Evolutionary conservation across 108 stramenopile species (phyloP), one percentile per base, ranked within the genome.

Genomic region (Bacterosira constricta): DNA sequence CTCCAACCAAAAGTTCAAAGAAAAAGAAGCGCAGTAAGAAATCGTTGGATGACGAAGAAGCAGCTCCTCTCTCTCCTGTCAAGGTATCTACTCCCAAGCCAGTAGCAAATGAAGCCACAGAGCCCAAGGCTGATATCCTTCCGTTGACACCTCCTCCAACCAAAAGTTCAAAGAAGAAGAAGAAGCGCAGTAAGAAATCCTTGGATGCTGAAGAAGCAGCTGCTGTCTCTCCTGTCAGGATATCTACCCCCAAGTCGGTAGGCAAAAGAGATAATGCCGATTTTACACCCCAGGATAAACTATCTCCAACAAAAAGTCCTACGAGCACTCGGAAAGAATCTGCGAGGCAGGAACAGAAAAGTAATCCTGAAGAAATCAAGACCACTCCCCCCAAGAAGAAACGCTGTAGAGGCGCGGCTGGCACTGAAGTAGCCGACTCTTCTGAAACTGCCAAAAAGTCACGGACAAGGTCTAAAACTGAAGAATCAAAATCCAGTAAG

Each of bases 1-100:
- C 70, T 31, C 27, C 52, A 20, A 44, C 62, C 21, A 45, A 63
- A 21, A 55, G 51, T 55, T 59, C 69, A 12, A 63, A 37, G 41
- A 63, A 55, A 41, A 54, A 56, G 62, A 54, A 35, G 46, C 25
- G 2, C 20, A 2, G 11, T 18, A 53, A 31, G 8, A 13, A 53
- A 31, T 53, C 52, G 5, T 18, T 31, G 41, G 41, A 42, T 42
- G 52, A 12, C 4, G 42, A 62, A 42, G 21, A 62, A 62, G 60
- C 1, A 21, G 26, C n/a, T n/a, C n/a, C n/a, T n/a, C n/a, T 4
- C 32, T n/a, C 55, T 1, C 5, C 0, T 25, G 55, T 25, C 5
- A 12, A 25, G 46, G 46, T 23, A 17, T 47, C 46, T 23, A 47
- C 46, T 18, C 12, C 46, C 11, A 47, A 47, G 46, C 6, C 46